Percentiles rank a stretch among this genome's conserved stretches.
Conservation (phyloP, 768 basidiomycete genomes). For the Tremella fuciformis region DNA sequence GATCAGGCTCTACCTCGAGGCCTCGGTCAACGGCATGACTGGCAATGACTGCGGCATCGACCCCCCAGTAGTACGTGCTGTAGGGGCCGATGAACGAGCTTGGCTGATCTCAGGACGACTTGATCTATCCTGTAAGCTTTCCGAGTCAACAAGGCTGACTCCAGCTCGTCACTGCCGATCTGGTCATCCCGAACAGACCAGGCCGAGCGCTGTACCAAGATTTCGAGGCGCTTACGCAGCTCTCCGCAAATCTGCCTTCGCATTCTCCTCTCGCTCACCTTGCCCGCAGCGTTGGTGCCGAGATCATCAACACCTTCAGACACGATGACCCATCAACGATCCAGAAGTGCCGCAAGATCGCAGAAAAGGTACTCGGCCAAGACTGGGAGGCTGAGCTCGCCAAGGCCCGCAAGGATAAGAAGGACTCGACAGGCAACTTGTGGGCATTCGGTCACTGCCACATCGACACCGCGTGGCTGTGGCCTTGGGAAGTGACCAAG, state of each 20-base stretch:
- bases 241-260: slow-evolving; percentile 71
- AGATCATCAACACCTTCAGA: slow-evolving; percentile 85
- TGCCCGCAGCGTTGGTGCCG: slow-evolving; percentile 50
- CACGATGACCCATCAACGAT: slow-evolving; percentile 52
- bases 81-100: no score
- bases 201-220: slow-evolving; percentile 73
- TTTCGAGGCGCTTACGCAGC: slow-evolving; percentile 70
- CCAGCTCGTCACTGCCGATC: slow-evolving; percentile 70
- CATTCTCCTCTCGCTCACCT: slow-evolving; percentile 62
- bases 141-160: slow-evolving; percentile 39
- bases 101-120: slow-evolving; percentile 52
- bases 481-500: slow-evolving; percentile 92
- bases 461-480: slow-evolving; percentile 86
- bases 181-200: slow-evolving; percentile 88
- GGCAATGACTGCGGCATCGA: slow-evolving; percentile 71
- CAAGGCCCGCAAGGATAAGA: slow-evolving; percentile 55
- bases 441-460: slow-evolving; percentile 77
- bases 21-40: slow-evolving; percentile 79
- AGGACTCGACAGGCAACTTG: slow-evolving; percentile 57
- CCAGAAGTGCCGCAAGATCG: slow-evolving; percentile 62
- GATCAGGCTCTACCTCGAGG: slow-evolving; percentile 44
- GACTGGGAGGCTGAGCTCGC: slow-evolving; percentile 75
- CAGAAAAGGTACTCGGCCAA: slow-evolving; percentile 76
- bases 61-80: slow-evolving; percentile 57
- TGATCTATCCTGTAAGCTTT: not conserved